These are phyloP conservation scores for Verticillium nubilum DNA, from an alignment of 2,329 filamentous ascomycete genomes.

Conservation along the genomic window DNA sequence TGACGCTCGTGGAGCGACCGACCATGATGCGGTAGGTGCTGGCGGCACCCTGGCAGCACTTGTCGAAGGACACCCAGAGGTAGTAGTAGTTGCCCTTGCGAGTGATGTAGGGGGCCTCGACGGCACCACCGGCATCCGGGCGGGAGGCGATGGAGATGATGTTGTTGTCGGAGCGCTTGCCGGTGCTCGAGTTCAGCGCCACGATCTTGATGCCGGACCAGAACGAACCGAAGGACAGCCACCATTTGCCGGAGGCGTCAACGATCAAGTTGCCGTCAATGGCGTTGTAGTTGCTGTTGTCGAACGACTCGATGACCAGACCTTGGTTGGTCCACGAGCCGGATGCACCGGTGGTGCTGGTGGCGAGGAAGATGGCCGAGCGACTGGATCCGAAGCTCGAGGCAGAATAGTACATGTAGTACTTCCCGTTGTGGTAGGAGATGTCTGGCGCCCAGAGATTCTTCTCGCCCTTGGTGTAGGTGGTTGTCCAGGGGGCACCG, in stretches of 20 bases:
- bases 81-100: slow-evolving; percentile 23
- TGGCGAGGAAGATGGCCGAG: slow-evolving; percentile 25
- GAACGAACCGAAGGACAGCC: slow-evolving; percentile 25
- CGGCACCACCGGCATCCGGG: slow-evolving; percentile 13
- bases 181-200: slow-evolving; percentile 17
- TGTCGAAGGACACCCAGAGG: slow-evolving; percentile 25
- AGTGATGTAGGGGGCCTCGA: slow-evolving; percentile 24
- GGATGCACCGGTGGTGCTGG: slow-evolving; percentile 20
- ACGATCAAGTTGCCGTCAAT: slow-evolving; percentile 23
- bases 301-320: slow-evolving; percentile 18
- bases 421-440: slow-evolving; percentile 24
- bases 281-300: slow-evolving; percentile 19
- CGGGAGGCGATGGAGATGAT: slow-evolving; percentile 20
- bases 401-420: slow-evolving; percentile 26
- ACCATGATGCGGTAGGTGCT: slow-evolving; percentile 26
- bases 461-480: slow-evolving; percentile 20
- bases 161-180: slow-evolving; percentile 15
- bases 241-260: slow-evolving; percentile 20
- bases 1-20: slow-evolving; percentile 21
- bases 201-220: slow-evolving; percentile 25
- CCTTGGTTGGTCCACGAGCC: slow-evolving; percentile 24
- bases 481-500: slow-evolving; percentile 23
- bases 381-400: slow-evolving; percentile 19
- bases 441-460: slow-evolving; percentile 50
- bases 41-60: slow-evolving; percentile 20